Conservation (phyloP, 441 rosid genomes). For the Populus trichocarpa region DNA sequence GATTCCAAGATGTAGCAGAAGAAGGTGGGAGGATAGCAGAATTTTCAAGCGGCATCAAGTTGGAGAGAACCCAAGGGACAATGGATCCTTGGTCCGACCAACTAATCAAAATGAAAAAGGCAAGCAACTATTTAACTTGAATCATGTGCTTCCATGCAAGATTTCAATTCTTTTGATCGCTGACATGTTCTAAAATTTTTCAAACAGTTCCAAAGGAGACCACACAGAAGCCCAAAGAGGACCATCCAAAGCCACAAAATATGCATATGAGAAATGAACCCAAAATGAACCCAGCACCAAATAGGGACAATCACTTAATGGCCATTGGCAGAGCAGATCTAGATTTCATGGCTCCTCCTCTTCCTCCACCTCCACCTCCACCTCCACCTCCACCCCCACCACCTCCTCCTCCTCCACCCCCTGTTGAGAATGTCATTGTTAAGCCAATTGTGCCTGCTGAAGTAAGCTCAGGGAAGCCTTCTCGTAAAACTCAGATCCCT, state of each 20-base stretch:
- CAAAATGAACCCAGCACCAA: conserved; percentile 29
- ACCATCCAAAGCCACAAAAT: conserved; percentile 41
- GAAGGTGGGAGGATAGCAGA: conserved; percentile 45
- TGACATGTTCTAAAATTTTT: conserved; percentile 3
- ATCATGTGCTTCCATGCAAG: conserved; percentile 2
- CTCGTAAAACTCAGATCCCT: conserved; percentile 35
- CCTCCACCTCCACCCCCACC: conserved; percentile 42
- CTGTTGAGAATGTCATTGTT: conserved; percentile 49
- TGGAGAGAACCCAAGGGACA: conserved; percentile 51
- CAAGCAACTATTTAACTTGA: conserved; percentile 22
- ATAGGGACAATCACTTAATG: conserved; percentile 53
- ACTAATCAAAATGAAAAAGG: conserved; percentile 65
- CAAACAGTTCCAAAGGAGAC: conserved; percentile 45
- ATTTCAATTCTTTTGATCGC: conserved; percentile 5
- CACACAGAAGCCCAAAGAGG: conserved; percentile 27
- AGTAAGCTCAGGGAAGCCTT: conserved; percentile 42
- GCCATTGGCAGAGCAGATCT: conserved; percentile 45
- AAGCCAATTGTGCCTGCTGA: conserved; percentile 48
- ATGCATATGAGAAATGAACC: conserved; percentile 42
- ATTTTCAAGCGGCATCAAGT: conserved; percentile 59
- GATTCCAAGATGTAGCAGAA: conserved; percentile 50
- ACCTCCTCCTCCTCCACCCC: conserved; percentile 39
- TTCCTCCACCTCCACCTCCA: conserved; percentile 46
- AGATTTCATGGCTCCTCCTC: conserved; percentile 39
- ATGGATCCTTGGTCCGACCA: conserved; percentile 37